Evolutionary conservation across 2,329 filamentous ascomycete species (phyloP).

Genomic region (Hirsutella rhossiliensis): DNA sequence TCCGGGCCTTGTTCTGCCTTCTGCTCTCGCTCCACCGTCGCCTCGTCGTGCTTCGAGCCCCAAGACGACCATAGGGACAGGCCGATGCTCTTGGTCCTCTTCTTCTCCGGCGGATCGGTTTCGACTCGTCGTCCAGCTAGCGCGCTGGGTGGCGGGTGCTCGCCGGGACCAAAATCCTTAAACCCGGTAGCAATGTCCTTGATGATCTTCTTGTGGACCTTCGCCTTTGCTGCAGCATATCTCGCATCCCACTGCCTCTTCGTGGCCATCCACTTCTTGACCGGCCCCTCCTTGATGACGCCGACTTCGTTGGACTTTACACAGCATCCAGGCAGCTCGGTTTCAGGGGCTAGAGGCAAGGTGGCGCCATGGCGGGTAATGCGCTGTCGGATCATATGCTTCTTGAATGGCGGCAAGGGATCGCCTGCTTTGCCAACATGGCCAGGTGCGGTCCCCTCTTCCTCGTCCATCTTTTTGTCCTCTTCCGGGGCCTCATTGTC

Average conservation of each 20-base stretch:
- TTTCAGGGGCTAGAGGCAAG: slow-evolving; percentile 50
- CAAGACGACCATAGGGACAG: slow-evolving; percentile 76
- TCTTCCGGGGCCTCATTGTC: slow-evolving; percentile 14
- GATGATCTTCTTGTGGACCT: slow-evolving; percentile 60
- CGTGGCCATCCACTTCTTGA: slow-evolving; percentile 72
- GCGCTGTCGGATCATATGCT: slow-evolving; percentile 86
- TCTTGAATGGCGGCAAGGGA: slow-evolving; percentile 63
- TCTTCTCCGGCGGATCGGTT: slow-evolving; percentile 29
- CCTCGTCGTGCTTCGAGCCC: slow-evolving; percentile 81
- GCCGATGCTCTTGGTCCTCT: slow-evolving; percentile 57
- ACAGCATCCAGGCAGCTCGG: slow-evolving; percentile 52
- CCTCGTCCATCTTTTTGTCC: slow-evolving; percentile 8
- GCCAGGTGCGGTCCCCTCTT: slow-evolving; percentile 11
- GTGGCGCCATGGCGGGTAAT: slow-evolving; percentile 70
- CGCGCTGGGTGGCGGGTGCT: slow-evolving; percentile 73
- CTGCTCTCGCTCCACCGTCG: slow-evolving; percentile 49
- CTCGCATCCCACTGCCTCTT: slow-evolving; percentile 62
- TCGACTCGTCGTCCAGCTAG: slow-evolving; percentile 53
- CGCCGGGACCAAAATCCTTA: slow-evolving; percentile 55
- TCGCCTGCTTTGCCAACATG: slow-evolving; percentile 80
- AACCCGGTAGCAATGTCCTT: slow-evolving; percentile 64
- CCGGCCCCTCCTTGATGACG: slow-evolving; percentile 65
- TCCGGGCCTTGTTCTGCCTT: slow-evolving; percentile 30
- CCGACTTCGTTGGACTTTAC: slow-evolving; percentile 57
- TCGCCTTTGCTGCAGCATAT: slow-evolving; percentile 56